Base-by-base conservation (phyloP, 768 basidiomycete genomes). In the Flagelloscypha sp. region DNA sequence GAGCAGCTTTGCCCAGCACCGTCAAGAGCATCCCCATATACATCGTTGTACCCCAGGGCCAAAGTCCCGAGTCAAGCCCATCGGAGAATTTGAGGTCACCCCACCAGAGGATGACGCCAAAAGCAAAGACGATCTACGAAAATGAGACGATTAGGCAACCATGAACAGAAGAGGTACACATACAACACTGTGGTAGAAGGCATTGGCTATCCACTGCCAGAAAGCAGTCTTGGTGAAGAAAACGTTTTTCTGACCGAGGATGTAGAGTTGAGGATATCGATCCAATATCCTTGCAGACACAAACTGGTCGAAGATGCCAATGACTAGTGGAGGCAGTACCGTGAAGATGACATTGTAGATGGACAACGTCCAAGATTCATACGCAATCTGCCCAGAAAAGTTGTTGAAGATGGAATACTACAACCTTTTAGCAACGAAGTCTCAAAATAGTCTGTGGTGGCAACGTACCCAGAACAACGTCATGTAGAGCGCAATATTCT, bases 401-500 rank as follows among this genome's bases (percentile, higher is more conserved):
- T 94, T 95, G 70, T 98, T 99, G 74, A 93, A 88, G 69, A 97
- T 94, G 7, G 95, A 95, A 59, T 78, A 99, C 94, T 97, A 33
- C n/a, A 33, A 53, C 55, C 34, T 13, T 12, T 13, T n/a, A 25
- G n/a, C 24, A 22, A 7, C 3, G n/a, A 5, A 9, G 15, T 24
- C 13, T 24, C 12, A 22, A 18, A 16, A 20, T 23, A 37, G n/a
- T 11, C 2, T 13, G 15, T n/a, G n/a, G n/a, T 3, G 5, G 6
- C 10, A 15, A 43, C 72, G 16, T 58, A 92, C 93, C 92, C 93
- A 98, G 57, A 98, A 98, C 43, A 94, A 88, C 16, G 92, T 95
- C 88, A 99, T 89, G 58, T 98, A 98, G 11, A 99, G 70, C 20
- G 84, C 83, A 43, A 98, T 97, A 57, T 99, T 99, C 58, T 99